A percentile compares a stretch with the other conserved stretches of the same genome.
Conservation (phyloP, 2,329 filamentous ascomycete genomes). For the Aspergillus tamarii region DNA sequence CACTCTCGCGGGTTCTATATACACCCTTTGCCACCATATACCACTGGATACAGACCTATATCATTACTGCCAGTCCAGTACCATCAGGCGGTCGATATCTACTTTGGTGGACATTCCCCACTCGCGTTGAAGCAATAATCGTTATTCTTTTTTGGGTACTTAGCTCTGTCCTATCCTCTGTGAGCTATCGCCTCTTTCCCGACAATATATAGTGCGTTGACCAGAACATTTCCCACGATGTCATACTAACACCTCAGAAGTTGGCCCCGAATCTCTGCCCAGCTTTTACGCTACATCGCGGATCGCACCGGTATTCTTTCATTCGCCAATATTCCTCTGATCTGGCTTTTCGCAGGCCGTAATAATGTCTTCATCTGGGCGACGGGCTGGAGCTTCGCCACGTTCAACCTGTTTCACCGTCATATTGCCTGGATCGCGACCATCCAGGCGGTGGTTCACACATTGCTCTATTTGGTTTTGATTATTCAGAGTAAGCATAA, state of each 20-base stretch:
- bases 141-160: constrained; percentile 50
- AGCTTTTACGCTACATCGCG: constrained; percentile 60
- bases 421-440: constrained; percentile 67
- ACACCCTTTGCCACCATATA: constrained; percentile 16
- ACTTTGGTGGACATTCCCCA: constrained; percentile 52
- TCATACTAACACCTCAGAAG: constrained; percentile 21
- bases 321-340: constrained; percentile 64
- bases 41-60: constrained; percentile 40
- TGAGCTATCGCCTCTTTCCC: constrained; percentile 50
- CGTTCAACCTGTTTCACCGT: constrained; percentile 69
- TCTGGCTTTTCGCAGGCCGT: constrained; percentile 69
- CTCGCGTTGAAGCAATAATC: constrained; percentile 51
- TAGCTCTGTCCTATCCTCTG: constrained; percentile 47
- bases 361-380: constrained; percentile 69
- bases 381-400: constrained; percentile 70
- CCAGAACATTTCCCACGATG: neutral
- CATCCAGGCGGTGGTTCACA: constrained; percentile 65
- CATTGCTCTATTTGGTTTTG: constrained; percentile 58
- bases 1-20: constrained; percentile 3
- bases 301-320: constrained; percentile 68
- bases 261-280: constrained; percentile 34
- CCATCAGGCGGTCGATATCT: constrained; percentile 45
- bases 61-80: constrained; percentile 50
- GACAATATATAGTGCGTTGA: constrained; percentile 52
- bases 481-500: constrained; percentile 28